These are phyloP conservation scores for Cerrena zonata DNA, from an alignment of 1,284 basidiomycete species.

Conservation along the genomic window DNA sequence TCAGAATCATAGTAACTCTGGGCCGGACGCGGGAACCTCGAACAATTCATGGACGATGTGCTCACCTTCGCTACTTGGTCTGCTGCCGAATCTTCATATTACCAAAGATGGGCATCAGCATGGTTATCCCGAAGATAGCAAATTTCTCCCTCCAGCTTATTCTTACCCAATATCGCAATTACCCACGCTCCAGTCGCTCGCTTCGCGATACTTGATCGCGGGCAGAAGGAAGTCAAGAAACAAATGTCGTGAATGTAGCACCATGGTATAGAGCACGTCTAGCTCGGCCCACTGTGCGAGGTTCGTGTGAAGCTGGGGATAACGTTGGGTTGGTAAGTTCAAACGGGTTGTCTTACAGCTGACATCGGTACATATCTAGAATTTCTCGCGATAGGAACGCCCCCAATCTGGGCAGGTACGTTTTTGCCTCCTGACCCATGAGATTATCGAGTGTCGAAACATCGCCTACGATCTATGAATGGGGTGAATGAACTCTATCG, in stretches of 20 bases:
- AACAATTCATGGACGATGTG: conserved; percentile 8
- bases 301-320: background rate
- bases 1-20: background rate
- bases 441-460: background rate
- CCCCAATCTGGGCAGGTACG: background rate
- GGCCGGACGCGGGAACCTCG: conserved; percentile 8
- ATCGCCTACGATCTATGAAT: background rate
- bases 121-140: background rate
- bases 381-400: background rate
- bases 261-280: too few species aligned
- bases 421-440: background rate
- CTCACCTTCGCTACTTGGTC: too few species aligned
- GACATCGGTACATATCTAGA: background rate
- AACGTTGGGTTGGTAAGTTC: background rate
- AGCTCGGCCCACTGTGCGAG: background rate
- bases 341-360: background rate
- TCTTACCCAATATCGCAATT: background rate
- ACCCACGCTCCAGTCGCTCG: background rate
- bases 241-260: too few species aligned
- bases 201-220: too few species aligned
- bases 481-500: background rate
- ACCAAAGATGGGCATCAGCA: conserved; percentile 4
- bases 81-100: too few species aligned
- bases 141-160: background rate
- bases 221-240: too few species aligned